These are phyloP conservation scores for Cryptococcus neoformans DNA, from an alignment of 1,284 basidiomycete species.

Conservation along the genomic window DNA sequence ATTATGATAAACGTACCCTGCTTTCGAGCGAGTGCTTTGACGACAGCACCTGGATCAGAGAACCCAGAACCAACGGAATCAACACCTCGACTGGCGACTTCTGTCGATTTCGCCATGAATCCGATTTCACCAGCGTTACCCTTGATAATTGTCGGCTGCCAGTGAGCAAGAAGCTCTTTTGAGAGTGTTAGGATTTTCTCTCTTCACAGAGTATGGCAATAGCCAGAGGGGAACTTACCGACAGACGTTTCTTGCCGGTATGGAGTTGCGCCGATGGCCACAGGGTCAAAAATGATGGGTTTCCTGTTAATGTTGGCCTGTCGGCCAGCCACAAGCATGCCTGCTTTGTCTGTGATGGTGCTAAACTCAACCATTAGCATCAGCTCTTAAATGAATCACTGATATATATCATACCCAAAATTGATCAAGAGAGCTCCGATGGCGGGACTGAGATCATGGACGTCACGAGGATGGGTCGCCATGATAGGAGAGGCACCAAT, in stretches of 20 bases:
- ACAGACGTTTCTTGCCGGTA: slow-evolving; percentile 61
- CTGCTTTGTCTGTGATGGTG: slow-evolving; percentile 67
- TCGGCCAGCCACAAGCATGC: slow-evolving; percentile 72
- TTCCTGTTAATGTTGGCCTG: slow-evolving; percentile 69
- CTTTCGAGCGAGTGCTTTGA: slow-evolving; percentile 66
- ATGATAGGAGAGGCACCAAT: slow-evolving; percentile 91
- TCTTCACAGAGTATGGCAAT: neutral
- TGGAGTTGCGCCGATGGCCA: slow-evolving; percentile 81
- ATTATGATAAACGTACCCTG: slow-evolving; percentile 60
- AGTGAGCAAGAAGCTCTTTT: slow-evolving; percentile 70
- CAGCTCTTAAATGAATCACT: neutral
- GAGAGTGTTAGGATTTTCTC: slow-evolving; percentile 3
- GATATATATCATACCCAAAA: slow-evolving; percentile 58
- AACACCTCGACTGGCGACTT: slow-evolving; percentile 81
- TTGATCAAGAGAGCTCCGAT: slow-evolving; percentile 77
- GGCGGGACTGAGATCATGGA: slow-evolving; percentile 69
- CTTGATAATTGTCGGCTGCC: slow-evolving; percentile 91
- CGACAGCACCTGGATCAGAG: slow-evolving; percentile 67
- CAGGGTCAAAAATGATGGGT: slow-evolving; percentile 89
- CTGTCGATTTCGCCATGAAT: slow-evolving; percentile 66
- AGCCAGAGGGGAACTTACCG: slow-evolving; percentile 34
- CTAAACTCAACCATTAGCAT: slow-evolving; percentile 11
- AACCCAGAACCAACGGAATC: slow-evolving; percentile 78
- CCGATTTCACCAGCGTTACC: slow-evolving; percentile 92
- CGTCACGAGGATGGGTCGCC: slow-evolving; percentile 79